Conservation (phyloP, 805 yeast genomes). For the Candida morakotiae region DNA sequence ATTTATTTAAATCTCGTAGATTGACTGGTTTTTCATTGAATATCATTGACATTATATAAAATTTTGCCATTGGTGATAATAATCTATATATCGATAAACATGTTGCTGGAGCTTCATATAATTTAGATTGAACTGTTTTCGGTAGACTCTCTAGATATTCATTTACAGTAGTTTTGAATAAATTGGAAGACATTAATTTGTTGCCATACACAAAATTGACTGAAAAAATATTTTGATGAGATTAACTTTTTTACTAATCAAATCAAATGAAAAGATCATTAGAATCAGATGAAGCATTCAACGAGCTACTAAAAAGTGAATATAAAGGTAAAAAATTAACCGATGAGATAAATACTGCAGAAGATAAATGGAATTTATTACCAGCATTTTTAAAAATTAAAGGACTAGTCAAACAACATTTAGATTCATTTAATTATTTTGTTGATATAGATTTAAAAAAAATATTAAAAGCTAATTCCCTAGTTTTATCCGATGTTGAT, state of each 20-base stretch:
- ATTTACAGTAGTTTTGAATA: constrained; percentile 70
- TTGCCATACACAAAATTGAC: constrained; percentile 5
- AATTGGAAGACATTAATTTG: constrained; percentile 17
- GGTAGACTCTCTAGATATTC: constrained; percentile 90
- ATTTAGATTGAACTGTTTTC: constrained; percentile 73
- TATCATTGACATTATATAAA: constrained; percentile 81
- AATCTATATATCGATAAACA: constrained; percentile 90
- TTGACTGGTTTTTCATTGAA: constrained; percentile 74
- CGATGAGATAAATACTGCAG: constrained; percentile 86
- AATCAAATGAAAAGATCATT: constrained; percentile 8
- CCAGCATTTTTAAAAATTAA: constrained; percentile 96
- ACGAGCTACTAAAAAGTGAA: constrained; percentile 71
- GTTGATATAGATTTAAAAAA: constrained; percentile 91
- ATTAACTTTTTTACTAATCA: constrained; percentile 10
- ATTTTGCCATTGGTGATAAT: constrained; percentile 84
- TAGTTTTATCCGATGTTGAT: constrained; percentile 88
- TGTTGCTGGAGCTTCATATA: constrained; percentile 84
- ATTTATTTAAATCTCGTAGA: constrained; percentile 61
- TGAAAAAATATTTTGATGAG: constrained; percentile 3
- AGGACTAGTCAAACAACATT: constrained; percentile 94
- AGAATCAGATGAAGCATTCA: constrained; percentile 57
- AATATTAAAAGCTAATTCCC: constrained; percentile 86
- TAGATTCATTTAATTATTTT: constrained; percentile 96
- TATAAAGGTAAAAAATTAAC: constrained; percentile 84
- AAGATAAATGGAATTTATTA: constrained; percentile 93